phyloP scores from a whole-genome alignment of 805 yeast species.

The Sporopachydermia quercuum region DNA sequence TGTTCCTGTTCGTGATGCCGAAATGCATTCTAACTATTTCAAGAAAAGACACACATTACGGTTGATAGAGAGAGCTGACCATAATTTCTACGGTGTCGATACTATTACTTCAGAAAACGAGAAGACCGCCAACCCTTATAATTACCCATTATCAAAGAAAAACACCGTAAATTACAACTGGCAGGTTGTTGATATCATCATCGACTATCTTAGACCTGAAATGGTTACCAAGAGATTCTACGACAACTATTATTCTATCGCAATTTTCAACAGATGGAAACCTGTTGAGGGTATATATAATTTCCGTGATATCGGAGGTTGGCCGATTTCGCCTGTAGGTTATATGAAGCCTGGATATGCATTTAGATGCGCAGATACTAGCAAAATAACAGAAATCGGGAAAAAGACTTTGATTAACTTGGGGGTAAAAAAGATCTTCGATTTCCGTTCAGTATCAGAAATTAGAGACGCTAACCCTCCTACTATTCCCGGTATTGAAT shows the following conservation, averaged over 20 bases:
- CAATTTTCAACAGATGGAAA: constrained; percentile 41
- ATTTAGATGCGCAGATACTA: constrained; percentile 51
- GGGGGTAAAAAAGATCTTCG: constrained; percentile 43
- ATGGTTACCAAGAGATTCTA: constrained; percentile 41
- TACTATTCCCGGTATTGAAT: constrained; percentile 27
- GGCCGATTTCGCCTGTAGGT: constrained; percentile 21
- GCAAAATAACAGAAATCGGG: constrained; percentile 38
- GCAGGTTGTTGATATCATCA: constrained; percentile 33
- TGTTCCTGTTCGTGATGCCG: constrained; percentile 50
- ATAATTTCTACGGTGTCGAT: constrained; percentile 51
- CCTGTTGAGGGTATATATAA: constrained; percentile 52
- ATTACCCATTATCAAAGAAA: constrained; percentile 24
- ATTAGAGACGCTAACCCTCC: constrained; percentile 17
- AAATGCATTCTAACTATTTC: constrained; percentile 41
- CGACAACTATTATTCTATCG: constrained; percentile 20
- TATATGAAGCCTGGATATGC: constrained; percentile 34
- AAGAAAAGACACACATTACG: constrained; percentile 41
- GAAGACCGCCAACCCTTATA: constrained; percentile 19
- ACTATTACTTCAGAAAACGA: constrained; percentile 22
- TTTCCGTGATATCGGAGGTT: constrained; percentile 75
- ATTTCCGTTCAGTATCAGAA: constrained; percentile 52
- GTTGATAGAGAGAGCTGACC: constrained; percentile 60
- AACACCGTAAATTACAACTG: constrained; percentile 41
- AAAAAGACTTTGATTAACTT: constrained; percentile 23
- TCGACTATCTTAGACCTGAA: constrained; percentile 28